These are phyloP conservation scores for Capillidium heterosporum DNA, from an alignment of 371 early-diverging fungal genomes.

Conservation along the genomic window DNA sequence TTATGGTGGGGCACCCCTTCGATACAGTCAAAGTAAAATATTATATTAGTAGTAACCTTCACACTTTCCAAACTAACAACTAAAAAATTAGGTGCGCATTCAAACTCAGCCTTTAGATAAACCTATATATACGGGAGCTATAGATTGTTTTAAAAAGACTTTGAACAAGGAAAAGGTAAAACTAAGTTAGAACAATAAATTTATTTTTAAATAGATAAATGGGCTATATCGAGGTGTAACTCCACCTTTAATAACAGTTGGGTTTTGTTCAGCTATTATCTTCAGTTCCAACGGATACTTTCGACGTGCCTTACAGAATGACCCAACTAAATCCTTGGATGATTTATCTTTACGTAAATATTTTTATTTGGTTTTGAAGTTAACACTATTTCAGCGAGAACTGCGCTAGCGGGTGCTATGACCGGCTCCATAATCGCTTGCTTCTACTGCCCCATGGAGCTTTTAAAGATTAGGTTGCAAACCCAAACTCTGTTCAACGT, in stretches of 20 bases:
- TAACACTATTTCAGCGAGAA: slow-evolving; percentile 20
- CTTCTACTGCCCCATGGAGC: slow-evolving; percentile 67
- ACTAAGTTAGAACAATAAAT: neutral
- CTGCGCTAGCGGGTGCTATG: slow-evolving; percentile 52
- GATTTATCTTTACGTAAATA: slow-evolving; percentile 5
- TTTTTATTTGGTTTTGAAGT: neutral
- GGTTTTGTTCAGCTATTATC: slow-evolving; percentile 67
- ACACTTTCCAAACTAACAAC: neutral
- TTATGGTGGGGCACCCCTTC: slow-evolving; percentile 59
- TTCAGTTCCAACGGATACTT: slow-evolving; percentile 66
- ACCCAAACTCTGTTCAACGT: slow-evolving; percentile 27
- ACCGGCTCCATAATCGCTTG: slow-evolving; percentile 74
- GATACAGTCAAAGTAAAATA: slow-evolving; percentile 46
- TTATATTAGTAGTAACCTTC: neutral
- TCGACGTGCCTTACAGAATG: slow-evolving; percentile 35
- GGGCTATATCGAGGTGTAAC: slow-evolving; percentile 71
- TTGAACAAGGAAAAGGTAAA: slow-evolving; percentile 57
- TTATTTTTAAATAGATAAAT: slow-evolving; percentile 17
- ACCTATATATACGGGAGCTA: slow-evolving; percentile 44
- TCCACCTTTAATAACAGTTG: slow-evolving; percentile 72
- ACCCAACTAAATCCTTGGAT: slow-evolving; percentile 21
- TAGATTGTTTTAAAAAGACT: slow-evolving; percentile 48
- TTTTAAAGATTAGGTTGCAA: slow-evolving; percentile 71
- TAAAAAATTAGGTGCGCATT: slow-evolving; percentile 38
- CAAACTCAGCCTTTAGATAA: slow-evolving; percentile 50